Base-by-base conservation (phyloP, 345 rosid species). In the Syzygium oleosum region DNA sequence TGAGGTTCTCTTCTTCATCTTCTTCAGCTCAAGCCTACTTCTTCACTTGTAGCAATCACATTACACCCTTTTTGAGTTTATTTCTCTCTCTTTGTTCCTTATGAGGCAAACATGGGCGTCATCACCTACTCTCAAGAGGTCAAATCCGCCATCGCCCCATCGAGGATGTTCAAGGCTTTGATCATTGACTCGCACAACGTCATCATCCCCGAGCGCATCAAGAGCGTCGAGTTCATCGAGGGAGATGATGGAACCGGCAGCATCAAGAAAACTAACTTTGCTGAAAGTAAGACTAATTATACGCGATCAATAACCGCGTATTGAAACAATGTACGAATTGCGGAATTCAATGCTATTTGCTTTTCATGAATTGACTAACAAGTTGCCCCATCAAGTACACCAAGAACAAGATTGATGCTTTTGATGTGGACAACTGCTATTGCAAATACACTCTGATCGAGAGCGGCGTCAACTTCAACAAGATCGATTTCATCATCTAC, bases 401-500 rank as follows among this genome's bases (percentile, higher is more conserved):
- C 27, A 93, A 87, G 91, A 89, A 90, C 88, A 51, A 86, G 86
- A 80, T 93, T 0, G 93, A 92, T 9, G 91, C 87, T 25, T 63
- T 93, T 0, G 94, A 92, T 27, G 52, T 27, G 12, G 90, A 84
- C 53, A 92, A 90, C 10, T 89, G 53, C 27, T 56, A 84, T 2
- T 89, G 88, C 88, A 87, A 88, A 52, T 92, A 92, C 89, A 92
- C 89, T 19, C 27, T 89, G 91, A 88, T 93, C 11, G 95, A 93
- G 86, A 91, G 92, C 2, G 92, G 87, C 19, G 89, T 78, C 6
- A 2, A 88, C 9, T 13, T 87, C 80, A 91, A 90, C 4, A 91
- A 88, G 51, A 38, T 89, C 5, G 92, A 87, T 13, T 89, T 85
- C 29, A 86, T 91, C 12, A 63, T 86, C 3, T 87, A 89, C 2